Evolutionary conservation across 164 flowering plant species (phyloP).

Genomic region (Magnolia changhungtana): DNA sequence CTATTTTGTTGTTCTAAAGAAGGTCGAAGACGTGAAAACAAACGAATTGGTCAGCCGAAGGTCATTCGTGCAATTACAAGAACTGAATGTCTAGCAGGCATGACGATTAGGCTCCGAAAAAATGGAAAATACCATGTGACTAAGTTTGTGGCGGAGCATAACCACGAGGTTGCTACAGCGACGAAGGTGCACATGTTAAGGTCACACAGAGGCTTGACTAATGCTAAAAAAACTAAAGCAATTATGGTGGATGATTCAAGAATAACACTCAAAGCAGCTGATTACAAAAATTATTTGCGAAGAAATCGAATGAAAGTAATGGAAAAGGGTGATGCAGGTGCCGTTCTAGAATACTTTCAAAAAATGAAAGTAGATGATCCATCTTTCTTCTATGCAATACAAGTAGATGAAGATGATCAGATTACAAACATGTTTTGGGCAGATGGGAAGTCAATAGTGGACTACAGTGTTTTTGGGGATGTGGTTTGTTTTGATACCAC

Average conservation of each 20-base stretch:
- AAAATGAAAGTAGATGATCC: constrained; percentile 11
- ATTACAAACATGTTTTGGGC: constrained; percentile 18
- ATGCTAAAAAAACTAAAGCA: background rate
- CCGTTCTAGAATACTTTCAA: constrained; percentile 10
- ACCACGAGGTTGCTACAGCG: constrained; percentile 13
- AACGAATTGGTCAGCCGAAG: background rate
- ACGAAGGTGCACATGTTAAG: constrained; percentile 8
- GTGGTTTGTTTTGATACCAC: constrained; percentile 21
- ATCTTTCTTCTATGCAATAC: constrained; percentile 15
- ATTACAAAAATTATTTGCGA: background rate
- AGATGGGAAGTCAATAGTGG: constrained; percentile 14
- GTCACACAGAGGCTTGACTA: background rate
- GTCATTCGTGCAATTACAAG: background rate
- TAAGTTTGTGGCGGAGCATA: constrained; percentile 5
- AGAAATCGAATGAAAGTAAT: background rate
- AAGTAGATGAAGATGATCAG: constrained; percentile 15
- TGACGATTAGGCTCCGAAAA: background rate
- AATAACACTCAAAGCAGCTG: background rate
- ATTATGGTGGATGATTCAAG: background rate
- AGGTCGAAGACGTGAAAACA: background rate
- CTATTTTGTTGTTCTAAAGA: constrained; percentile 3
- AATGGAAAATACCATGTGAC: background rate
- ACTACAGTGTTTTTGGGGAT: constrained; percentile 19
- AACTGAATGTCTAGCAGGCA: constrained; percentile 3
- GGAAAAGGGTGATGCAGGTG: background rate